Percentiles rank a stretch among this genome's conserved stretches.
phyloP scores from a whole-genome alignment of 495 filamentous ascomycete species.

The Penicillium riverlandense region DNA sequence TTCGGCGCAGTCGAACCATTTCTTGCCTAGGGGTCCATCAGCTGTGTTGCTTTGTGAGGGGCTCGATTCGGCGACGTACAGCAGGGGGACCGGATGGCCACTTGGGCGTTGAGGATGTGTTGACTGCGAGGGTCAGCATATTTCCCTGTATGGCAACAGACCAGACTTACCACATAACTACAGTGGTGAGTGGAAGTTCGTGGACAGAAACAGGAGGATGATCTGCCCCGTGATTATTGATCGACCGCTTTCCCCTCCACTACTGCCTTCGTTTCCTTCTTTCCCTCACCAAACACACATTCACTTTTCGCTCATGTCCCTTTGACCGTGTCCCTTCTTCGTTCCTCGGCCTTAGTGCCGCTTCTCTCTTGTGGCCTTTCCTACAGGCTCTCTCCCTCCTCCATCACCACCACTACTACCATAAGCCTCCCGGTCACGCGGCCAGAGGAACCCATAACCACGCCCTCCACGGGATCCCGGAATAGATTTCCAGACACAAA shows the following conservation, averaged over 20 bases:
- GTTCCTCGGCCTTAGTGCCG: slow-evolving; percentile 9
- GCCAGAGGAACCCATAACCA: background rate
- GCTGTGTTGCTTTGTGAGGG: too few species aligned
- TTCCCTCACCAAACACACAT: background rate
- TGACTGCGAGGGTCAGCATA: slow-evolving; percentile 48
- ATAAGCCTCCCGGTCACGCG: background rate
- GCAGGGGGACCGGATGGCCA: slow-evolving; percentile 89
- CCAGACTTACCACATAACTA: slow-evolving; percentile 35
- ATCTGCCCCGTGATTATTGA: slow-evolving; percentile 19
- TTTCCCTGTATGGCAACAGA: slow-evolving; percentile 24
- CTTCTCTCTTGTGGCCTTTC: slow-evolving; percentile 1
- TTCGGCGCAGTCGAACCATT: slow-evolving; percentile 98
- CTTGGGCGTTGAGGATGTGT: slow-evolving; percentile 97
- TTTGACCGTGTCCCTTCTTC: background rate
- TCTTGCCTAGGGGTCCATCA: slow-evolving; percentile 44
- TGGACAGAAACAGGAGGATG: slow-evolving; percentile 11
- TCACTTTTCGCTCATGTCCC: background rate
- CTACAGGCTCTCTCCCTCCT: background rate
- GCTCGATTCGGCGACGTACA: slow-evolving; percentile 47
- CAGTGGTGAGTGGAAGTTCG: slow-evolving; percentile 2
- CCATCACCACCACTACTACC: background rate
- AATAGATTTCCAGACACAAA: slow-evolving; percentile 3
- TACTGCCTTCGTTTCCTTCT: slow-evolving; percentile 7
- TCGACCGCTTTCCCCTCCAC: slow-evolving; percentile 25
- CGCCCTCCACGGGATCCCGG: background rate